These are phyloP conservation scores for Mayamaea pseudoterrestris DNA, from an alignment of 108 stramenopile genomes.

Conservation along the genomic window DNA sequence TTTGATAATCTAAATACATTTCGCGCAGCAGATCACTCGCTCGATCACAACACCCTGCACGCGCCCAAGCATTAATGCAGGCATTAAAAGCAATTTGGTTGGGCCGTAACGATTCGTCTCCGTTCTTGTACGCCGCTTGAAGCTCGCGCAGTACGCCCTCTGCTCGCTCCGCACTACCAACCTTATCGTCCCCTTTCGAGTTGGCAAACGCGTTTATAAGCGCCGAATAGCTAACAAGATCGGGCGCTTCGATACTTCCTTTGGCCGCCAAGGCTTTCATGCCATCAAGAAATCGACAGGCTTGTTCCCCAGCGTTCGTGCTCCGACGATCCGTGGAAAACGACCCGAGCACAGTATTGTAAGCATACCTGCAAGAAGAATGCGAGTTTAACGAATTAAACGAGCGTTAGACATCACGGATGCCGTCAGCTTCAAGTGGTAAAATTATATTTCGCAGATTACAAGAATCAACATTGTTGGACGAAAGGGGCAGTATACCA, in stretches of 20 bases:
- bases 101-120: constrained; percentile 34
- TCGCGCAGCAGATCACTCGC: constrained; percentile 22
- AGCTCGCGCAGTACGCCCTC: constrained; percentile 33
- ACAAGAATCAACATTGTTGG: no score
- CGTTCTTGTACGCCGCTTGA: constrained; percentile 26
- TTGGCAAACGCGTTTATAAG: constrained; percentile 24
- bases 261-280: constrained; percentile 1
- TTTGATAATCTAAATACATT: constrained; percentile 12
- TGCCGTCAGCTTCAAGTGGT: no score
- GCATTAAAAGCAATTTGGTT: constrained; percentile 31
- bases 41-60: constrained; percentile 18
- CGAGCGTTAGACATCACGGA: no score
- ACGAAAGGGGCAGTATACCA: no score
- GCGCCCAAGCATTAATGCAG: constrained; percentile 37
- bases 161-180: constrained; percentile 17
- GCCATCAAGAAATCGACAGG: constrained; percentile 12
- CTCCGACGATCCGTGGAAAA: constrained; percentile 9
- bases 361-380: no score
- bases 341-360: constrained; percentile 19
- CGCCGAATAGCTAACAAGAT: constrained; percentile 15
- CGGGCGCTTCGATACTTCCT: not conserved
- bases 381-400: no score
- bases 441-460: no score
- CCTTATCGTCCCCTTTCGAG: constrained; percentile 14
- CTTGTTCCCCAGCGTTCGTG: constrained; percentile 10